Evolutionary conservation across 1,284 basidiomycete species (phyloP).

Genomic region (Malassezia obtusa): DNA sequence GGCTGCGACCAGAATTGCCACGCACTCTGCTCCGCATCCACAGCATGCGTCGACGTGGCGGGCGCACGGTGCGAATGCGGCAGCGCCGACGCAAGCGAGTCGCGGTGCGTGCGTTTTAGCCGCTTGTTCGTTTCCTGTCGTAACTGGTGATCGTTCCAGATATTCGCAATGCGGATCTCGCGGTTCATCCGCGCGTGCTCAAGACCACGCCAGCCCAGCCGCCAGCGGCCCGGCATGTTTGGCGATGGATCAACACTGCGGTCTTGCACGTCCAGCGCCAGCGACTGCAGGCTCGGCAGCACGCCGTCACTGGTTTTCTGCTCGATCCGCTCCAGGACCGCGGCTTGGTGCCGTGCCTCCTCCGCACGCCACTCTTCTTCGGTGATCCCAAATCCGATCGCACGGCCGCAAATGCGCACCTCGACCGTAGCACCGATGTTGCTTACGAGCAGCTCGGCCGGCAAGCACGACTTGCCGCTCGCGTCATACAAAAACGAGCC

Average conservation of each 20-base stretch:
- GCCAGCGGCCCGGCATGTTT: conserved; percentile 24
- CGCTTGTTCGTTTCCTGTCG: conserved; percentile 6
- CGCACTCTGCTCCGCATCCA: conserved; percentile 11
- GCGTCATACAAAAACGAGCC: conserved; percentile 42
- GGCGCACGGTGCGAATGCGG: background rate
- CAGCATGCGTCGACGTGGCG: background rate
- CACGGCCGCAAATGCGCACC: conserved; percentile 38
- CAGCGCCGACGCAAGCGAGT: background rate
- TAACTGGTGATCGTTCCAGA: conserved; percentile 7
- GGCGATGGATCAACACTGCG: conserved; percentile 10
- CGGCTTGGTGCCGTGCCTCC: background rate
- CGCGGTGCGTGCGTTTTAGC: background rate
- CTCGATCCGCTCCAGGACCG: conserved; percentile 7
- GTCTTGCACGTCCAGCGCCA: conserved; percentile 14
- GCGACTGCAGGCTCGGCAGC: conserved; percentile 1
- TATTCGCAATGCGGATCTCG: conserved; percentile 26
- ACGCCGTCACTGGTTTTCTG: conserved; percentile 2
- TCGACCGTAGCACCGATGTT: conserved; percentile 45
- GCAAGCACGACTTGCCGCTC: conserved; percentile 26
- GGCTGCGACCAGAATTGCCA: conserved; percentile 38
- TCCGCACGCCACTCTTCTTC: conserved; percentile 11
- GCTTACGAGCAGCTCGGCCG: conserved; percentile 36
- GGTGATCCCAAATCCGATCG: conserved; percentile 7
- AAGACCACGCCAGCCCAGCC: conserved; percentile 39
- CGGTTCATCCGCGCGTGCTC: conserved; percentile 36